These are phyloP conservation scores for Rhinocladiella similis DNA, from an alignment of 2,329 filamentous ascomycete species.

Conservation along the genomic window DNA sequence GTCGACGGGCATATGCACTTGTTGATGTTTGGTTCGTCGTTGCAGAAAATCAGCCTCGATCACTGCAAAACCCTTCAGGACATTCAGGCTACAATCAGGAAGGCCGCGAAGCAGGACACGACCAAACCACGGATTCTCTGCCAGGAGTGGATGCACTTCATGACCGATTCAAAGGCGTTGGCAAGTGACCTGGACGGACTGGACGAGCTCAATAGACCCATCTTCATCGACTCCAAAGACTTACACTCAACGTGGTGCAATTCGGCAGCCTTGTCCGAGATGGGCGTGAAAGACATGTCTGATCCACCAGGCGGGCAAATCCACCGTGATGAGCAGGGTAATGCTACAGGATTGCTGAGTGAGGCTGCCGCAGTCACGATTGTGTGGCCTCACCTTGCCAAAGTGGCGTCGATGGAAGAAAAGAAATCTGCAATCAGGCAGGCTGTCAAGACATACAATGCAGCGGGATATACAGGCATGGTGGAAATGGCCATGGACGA, in stretches of 20 bases:
- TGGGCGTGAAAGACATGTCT: slow-evolving; percentile 42
- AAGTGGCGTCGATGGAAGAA: slow-evolving; percentile 44
- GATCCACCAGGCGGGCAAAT: slow-evolving; percentile 50
- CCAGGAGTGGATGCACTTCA: slow-evolving; percentile 52
- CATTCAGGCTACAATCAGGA: slow-evolving; percentile 44
- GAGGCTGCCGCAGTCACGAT: slow-evolving; percentile 48
- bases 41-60: slow-evolving; percentile 46
- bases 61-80: slow-evolving; percentile 44
- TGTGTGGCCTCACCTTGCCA: slow-evolving; percentile 49
- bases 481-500: slow-evolving; percentile 57
- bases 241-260: slow-evolving; percentile 56
- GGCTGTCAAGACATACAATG: slow-evolving; percentile 45
- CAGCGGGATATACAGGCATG: slow-evolving; percentile 49
- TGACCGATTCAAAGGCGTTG: slow-evolving; percentile 45
- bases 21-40: slow-evolving; percentile 50
- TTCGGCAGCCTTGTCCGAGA: slow-evolving; percentile 47
- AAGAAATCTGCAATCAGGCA: slow-evolving; percentile 43
- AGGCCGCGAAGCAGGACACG: slow-evolving; percentile 43
- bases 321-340: slow-evolving; percentile 45
- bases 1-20: slow-evolving; percentile 54
- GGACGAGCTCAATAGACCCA: slow-evolving; percentile 43
- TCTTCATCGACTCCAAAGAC: slow-evolving; percentile 52
- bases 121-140: slow-evolving; percentile 45
- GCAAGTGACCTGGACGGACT: slow-evolving; percentile 51
- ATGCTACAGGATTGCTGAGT: slow-evolving; percentile 46